Evolutionary conservation across 1,284 basidiomycete genomes (phyloP).

Genomic region (Ustilago hordei): DNA sequence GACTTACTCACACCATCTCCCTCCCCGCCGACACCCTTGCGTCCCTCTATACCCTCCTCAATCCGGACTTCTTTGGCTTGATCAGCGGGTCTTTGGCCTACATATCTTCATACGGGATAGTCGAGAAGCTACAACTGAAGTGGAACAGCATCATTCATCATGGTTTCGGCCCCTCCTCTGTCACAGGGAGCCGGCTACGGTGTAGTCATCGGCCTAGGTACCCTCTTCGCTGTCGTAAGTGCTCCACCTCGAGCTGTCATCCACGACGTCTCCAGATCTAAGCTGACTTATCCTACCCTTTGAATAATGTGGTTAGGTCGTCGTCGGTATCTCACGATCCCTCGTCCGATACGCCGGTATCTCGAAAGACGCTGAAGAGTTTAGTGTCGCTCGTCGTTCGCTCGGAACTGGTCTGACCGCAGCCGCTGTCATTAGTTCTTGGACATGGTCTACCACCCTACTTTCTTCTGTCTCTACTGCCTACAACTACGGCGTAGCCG

Average conservation of each 20-base stretch:
- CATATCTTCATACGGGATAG: neutral
- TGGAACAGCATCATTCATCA: neutral
- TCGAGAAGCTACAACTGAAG: neutral
- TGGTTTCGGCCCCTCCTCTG: conserved; percentile 47
- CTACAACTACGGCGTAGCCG: conserved; percentile 64
- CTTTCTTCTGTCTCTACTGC: conserved; percentile 55
- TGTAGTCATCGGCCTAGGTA: conserved; percentile 65
- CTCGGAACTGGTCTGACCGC: conserved; percentile 62
- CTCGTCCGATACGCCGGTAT: conserved; percentile 51
- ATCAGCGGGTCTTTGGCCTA: neutral
- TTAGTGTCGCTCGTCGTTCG: conserved; percentile 53
- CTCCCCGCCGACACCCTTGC: neutral
- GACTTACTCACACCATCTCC: neutral
- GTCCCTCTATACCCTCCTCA: neutral
- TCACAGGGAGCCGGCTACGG: conserved; percentile 67
- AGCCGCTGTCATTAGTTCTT: conserved; percentile 59
- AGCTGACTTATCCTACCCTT: neutral
- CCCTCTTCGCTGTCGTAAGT: conserved; percentile 63
- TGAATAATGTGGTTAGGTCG: conserved; percentile 15
- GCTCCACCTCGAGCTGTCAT: neutral
- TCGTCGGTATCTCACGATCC: conserved; percentile 55
- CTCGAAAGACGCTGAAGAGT: conserved; percentile 54
- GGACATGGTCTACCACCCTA: conserved; percentile 65
- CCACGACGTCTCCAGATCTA: too few species aligned
- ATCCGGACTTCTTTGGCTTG: neutral